Base-by-base conservation (phyloP, 1,284 basidiomycete genomes). In the Tylopilus sp. region DNA sequence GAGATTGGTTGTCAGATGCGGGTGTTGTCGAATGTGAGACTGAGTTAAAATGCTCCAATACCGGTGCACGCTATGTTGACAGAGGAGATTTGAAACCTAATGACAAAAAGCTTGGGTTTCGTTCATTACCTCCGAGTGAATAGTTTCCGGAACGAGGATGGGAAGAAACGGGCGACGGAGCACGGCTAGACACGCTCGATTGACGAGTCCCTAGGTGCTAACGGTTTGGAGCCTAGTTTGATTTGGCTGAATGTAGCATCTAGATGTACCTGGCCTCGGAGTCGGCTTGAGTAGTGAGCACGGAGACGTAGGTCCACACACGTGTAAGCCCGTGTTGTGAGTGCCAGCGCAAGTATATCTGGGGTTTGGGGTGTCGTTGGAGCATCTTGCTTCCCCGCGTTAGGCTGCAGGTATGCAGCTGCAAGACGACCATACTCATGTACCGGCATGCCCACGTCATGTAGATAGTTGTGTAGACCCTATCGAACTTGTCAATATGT, bases 381-480 rank as follows among this genome's bases (percentile, higher is more conserved):
- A 32, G 53, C 52, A 29, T 58, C 70, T 26, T 78, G 77, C 63
- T 84, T 81, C 9, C 9, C 77, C 65, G 4, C 68, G 69, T 57
- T 83, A 70, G 54, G 83, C 79, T 70, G 88, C 84, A 91, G 80
- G 70, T 88, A 89, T 32, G 82, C 76, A 18, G 82, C 81, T 6
- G 92, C 87, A 39, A 87, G 81, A 7, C 86, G 84, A 2, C 87
- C 83, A 70, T 91, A 94, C 66, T 91, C 86, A 68, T 94, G 89
- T 6, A 85, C 84, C 10, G 93, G 92, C 51, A 92, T 86, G 10
- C 89, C 89, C 2, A 94, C 90, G 4, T 91, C 91, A 59, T 89
- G 85, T 86, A 95, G 89, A 72, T 94, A 95, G 58, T 89, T 84
- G 70, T 87, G 86, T 49, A 95, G 83, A 76, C 95, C 93, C 90